Evolutionary conservation across 2,329 filamentous ascomycete genomes (phyloP).

Genomic region (Hawksworthiomyces lignivorus): DNA sequence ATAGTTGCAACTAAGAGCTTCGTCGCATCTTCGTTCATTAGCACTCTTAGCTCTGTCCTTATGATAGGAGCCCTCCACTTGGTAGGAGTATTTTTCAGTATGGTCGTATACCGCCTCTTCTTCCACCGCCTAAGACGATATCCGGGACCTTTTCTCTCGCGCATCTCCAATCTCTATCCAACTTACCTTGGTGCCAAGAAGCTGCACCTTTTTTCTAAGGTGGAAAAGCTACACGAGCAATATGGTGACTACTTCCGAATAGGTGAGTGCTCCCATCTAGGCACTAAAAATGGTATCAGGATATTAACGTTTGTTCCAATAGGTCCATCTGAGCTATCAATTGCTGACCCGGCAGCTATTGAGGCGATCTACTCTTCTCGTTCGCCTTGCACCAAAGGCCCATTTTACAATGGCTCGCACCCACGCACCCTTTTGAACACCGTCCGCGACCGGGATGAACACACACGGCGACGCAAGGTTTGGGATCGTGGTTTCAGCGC

Average conservation of each 20-base stretch:
- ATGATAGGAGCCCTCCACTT: not conserved
- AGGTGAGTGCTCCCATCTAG: slow-evolving; percentile 1
- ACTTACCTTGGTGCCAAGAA: slow-evolving; percentile 1
- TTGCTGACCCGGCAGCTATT: slow-evolving; percentile 1
- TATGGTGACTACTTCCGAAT: slow-evolving; percentile 9
- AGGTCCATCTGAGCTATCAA: slow-evolving; percentile 14
- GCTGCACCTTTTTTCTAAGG: slow-evolving; percentile 1
- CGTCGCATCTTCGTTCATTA: not conserved
- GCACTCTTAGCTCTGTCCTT: not conserved
- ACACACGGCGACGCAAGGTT: slow-evolving; percentile 12
- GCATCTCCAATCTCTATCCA: slow-evolving; percentile 4
- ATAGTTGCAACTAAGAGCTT: too few species aligned
- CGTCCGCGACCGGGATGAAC: slow-evolving; percentile 13
- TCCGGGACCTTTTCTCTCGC: slow-evolving; percentile 11
- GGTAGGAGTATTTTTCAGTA: slow-evolving; percentile 8
- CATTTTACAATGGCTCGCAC: slow-evolving; percentile 14
- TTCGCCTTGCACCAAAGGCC: slow-evolving; percentile 11
- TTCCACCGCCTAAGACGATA: slow-evolving; percentile 13
- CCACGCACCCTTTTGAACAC: slow-evolving; percentile 14
- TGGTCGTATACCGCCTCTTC: slow-evolving; percentile 11
- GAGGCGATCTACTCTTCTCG: slow-evolving; percentile 8
- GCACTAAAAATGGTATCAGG: too few species aligned
- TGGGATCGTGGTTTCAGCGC: slow-evolving; percentile 14
- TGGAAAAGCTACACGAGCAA: slow-evolving; percentile 5
- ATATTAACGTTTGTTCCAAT: too few species aligned